Base-by-base conservation (phyloP, 768 basidiomycete species). In the Paxillus ammoniavirescens region DNA sequence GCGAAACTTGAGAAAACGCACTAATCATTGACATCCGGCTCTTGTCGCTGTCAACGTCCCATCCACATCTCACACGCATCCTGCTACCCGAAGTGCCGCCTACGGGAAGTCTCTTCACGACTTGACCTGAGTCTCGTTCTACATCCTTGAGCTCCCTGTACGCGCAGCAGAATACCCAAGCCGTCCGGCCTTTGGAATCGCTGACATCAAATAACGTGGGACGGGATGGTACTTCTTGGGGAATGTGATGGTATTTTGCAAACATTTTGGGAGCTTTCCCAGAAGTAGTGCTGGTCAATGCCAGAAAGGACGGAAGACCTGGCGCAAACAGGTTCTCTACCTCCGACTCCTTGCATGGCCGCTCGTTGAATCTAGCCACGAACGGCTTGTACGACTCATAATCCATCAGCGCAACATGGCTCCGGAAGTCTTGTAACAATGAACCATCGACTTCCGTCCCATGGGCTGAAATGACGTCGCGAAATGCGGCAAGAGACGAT, bases 241-340 rank as follows among this genome's bases (percentile, higher is more conserved):
- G 33, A 6, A 6, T 7, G 12, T 52, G 56, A 13, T 45, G 42
- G 45, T 65, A 64, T 18, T 33, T 55, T 9, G 60, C 49, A 0
- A 61, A 10, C 3, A 47, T 8, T 31, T 65, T 62, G 4, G 52
- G 13, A 1, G n/a, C 41, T 5, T 38, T 40, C n/a, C 63, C 56
- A 7, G 63, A 59, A 8, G 63, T 64, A 8, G 46, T 50, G 8
- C 57, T 64, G 3, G 63, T 57, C 14, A 45, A 8, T 1, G 44
- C 52, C 0, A 64, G 12, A 37, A 38, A 49, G 15, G 47, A 41
- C 1, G 63, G 63, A 9, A 64, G 31, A 15, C 63, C 63, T 2
- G 63, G 63, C 9, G 63, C 41, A 50, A 65, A 49, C 49, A 64
- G 42, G 28, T 64, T 28, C n/a, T 10, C 14, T 37, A 64, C 55